Percentiles rank a stretch among this genome's conserved stretches.
Evolutionary conservation across 148 eudicot species (phyloP).

Genomic region (Diospyros lotus): DNA sequence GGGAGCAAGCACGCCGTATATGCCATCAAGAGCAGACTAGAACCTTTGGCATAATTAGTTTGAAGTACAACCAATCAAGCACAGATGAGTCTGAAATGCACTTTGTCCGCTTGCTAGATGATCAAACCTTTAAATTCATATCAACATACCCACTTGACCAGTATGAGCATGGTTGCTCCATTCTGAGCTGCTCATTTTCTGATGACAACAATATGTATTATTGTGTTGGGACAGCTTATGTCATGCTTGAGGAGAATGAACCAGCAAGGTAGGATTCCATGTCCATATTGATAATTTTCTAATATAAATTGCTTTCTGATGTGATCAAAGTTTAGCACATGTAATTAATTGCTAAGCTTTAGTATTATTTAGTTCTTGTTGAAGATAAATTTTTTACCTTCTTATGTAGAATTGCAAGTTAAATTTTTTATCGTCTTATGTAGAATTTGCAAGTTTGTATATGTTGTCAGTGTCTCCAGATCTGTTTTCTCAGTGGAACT

Average conservation of each 20-base stretch:
- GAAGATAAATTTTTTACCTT: no score
- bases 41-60: slow-evolving; percentile 80
- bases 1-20: slow-evolving; percentile 94
- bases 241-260: slow-evolving; percentile 88
- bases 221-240: slow-evolving; percentile 97
- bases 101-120: slow-evolving; percentile 87
- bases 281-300: not conserved
- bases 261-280: slow-evolving; percentile 63
- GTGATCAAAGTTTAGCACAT: not conserved
- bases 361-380: no score
- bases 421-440: no score
- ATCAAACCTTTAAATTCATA: slow-evolving; percentile 85
- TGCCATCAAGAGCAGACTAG: slow-evolving; percentile 97
- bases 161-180: slow-evolving; percentile 86
- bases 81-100: slow-evolving; percentile 85
- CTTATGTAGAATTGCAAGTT: no score
- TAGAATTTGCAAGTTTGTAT: no score
- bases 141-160: slow-evolving; percentile 89
- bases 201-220: slow-evolving; percentile 88
- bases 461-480: no score
- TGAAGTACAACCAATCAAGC: slow-evolving; percentile 71
- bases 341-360: not conserved
- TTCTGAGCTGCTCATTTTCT: slow-evolving; percentile 87
- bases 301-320: not conserved
- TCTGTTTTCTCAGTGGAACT: no score